phyloP scores from a whole-genome alignment of 768 basidiomycete genomes.

The Lactarius vividus region DNA sequence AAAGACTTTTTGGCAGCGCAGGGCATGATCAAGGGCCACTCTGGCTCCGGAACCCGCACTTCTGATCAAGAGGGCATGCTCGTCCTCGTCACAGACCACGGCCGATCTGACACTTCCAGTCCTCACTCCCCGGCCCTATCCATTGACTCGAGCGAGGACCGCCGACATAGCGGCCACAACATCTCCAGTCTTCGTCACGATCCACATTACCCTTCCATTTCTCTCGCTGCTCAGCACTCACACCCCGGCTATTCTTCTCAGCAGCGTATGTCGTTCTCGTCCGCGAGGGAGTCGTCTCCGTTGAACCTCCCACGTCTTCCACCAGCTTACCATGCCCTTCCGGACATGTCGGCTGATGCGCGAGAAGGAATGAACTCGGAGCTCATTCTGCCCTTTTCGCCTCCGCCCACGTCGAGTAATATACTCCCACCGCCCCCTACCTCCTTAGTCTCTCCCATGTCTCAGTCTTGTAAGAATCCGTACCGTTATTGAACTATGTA shows the following conservation, averaged over 20 bases:
- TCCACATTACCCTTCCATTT: conserved; percentile 31
- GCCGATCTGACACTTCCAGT: conserved; percentile 34
- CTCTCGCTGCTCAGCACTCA: conserved; percentile 29
- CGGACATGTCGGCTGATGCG: conserved; percentile 22
- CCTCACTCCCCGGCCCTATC: conserved; percentile 50
- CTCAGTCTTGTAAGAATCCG: conserved; percentile 64
- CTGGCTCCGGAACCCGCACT: conserved; percentile 61
- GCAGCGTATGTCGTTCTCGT: conserved; percentile 26
- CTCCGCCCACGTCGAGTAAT: conserved; percentile 37
- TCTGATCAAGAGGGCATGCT: conserved; percentile 57
- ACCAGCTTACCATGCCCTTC: conserved; percentile 23
- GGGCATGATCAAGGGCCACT: conserved; percentile 89
- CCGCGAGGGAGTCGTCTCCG: conserved; percentile 26
- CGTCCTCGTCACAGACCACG: conserved; percentile 44
- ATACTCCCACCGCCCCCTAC: conserved; percentile 44
- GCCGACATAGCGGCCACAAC: conserved; percentile 34
- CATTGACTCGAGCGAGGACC: conserved; percentile 42
- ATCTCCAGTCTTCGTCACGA: conserved; percentile 36
- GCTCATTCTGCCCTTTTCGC: conserved; percentile 25
- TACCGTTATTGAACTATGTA: conserved; percentile 65
- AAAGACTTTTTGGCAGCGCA: conserved; percentile 76
- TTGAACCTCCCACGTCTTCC: conserved; percentile 28
- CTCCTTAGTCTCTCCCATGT: conserved; percentile 45
- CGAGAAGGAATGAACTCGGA: conserved; percentile 24
- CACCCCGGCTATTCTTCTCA: conserved; percentile 20